Conservation (phyloP, 2,329 filamentous ascomycete genomes). For the Diaporthe ampelina region DNA sequence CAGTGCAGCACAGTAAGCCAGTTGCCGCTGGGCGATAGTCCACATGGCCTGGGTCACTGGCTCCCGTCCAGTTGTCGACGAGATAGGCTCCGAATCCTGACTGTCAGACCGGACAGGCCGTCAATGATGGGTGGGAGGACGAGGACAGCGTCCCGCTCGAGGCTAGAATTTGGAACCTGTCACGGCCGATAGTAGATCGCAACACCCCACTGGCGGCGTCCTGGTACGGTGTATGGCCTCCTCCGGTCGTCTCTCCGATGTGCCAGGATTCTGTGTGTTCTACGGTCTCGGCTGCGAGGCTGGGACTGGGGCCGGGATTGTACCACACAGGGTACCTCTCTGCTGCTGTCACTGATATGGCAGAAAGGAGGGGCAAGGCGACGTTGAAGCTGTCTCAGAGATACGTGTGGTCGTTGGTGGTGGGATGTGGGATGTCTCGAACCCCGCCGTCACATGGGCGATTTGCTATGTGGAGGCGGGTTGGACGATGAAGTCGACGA, state of each 20-base stretch:
- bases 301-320: background rate
- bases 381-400: conserved; percentile 39
- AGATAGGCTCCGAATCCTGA: background rate
- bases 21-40: conserved; percentile 25
- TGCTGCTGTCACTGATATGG: conserved; percentile 20
- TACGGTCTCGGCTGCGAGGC: too few relatives aligned
- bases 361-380: conserved; percentile 35
- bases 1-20: conserved; percentile 43
- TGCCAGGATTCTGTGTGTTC: background rate
- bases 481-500: background rate
- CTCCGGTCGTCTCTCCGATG: background rate
- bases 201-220: too few relatives aligned
- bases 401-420: conserved; percentile 37
- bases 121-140: conserved; percentile 11
- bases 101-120: background rate
- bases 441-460: conserved; percentile 28
- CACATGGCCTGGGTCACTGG: conserved; percentile 37
- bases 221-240: too few relatives aligned
- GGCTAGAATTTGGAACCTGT: background rate
- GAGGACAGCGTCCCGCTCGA: background rate
- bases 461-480: conserved; percentile 19
- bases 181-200: background rate
- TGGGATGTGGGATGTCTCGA: background rate
- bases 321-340: background rate
- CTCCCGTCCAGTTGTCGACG: conserved; percentile 2